Percentiles rank a stretch among this genome's conserved stretches.
These are phyloP conservation scores for Sequoia sempervirens DNA, from an alignment of 75 land plant species.

Conservation along the genomic window DNA sequence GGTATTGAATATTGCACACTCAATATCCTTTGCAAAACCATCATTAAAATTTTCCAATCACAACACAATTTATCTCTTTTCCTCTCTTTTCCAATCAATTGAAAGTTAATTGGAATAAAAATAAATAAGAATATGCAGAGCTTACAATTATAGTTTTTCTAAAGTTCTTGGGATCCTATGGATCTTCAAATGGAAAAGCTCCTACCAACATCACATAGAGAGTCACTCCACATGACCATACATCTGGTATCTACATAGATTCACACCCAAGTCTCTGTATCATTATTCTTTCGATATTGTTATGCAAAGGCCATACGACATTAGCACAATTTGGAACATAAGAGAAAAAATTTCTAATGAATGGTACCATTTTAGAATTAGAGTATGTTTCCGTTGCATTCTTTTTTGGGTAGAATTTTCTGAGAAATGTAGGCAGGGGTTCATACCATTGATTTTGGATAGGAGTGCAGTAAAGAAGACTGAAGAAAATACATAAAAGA, in stretches of 20 bases:
- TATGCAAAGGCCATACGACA: neutral
- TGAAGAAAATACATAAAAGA: conserved; percentile 5
- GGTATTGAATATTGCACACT: conserved; percentile 73
- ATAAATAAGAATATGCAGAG: neutral
- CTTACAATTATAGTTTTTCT: conserved; percentile 74
- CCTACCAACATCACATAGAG: conserved; percentile 92
- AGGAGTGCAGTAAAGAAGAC: conserved; percentile 55
- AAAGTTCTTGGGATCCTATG: conserved; percentile 81
- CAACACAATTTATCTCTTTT: neutral
- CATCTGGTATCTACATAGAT: conserved; percentile 72
- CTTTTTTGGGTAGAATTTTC: conserved; percentile 43
- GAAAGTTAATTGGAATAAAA: neutral
- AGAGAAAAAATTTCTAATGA: neutral
- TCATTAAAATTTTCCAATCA: neutral
- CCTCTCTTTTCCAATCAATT: neutral
- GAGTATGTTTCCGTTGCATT: conserved; percentile 50
- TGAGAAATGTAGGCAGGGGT: conserved; percentile 66
- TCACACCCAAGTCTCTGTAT: neutral
- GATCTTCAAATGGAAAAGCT: conserved; percentile 89
- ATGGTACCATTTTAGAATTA: neutral
- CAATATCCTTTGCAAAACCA: conserved; percentile 51
- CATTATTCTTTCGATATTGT: neutral
- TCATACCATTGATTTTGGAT: conserved; percentile 59
- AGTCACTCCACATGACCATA: conserved; percentile 92
- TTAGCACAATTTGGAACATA: neutral